These are phyloP conservation scores for Suhomyces ambrosiae DNA, from an alignment of 1,139 yeast species.

Conservation along the genomic window DNA sequence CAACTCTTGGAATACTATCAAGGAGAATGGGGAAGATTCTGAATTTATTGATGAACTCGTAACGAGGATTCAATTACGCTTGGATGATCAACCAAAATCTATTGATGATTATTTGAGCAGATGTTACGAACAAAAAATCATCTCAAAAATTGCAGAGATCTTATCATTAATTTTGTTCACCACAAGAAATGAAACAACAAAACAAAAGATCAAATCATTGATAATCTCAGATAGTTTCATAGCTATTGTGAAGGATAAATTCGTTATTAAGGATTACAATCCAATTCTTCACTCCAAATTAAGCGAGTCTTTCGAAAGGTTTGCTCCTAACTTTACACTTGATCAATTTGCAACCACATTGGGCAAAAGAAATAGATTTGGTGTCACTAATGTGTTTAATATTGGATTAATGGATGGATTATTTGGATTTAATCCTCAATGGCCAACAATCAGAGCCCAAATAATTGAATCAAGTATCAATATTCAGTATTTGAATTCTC, in stretches of 20 bases:
- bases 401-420: constrained; percentile 63
- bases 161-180: constrained; percentile 74
- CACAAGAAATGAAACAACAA: constrained; percentile 44
- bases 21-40: constrained; percentile 46
- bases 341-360: constrained; percentile 57
- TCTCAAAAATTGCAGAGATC: constrained; percentile 72
- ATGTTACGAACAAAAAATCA: constrained; percentile 58
- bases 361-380: constrained; percentile 51
- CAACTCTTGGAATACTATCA: constrained; percentile 68
- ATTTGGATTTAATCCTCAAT: constrained; percentile 47
- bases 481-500: constrained; percentile 66
- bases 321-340: constrained; percentile 52
- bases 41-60: constrained; percentile 56
- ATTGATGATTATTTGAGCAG: constrained; percentile 37
- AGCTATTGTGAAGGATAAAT: constrained; percentile 32
- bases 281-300: constrained; percentile 49
- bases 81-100: constrained; percentile 23
- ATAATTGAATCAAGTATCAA: constrained; percentile 64
- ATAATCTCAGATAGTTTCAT: constrained; percentile 42
- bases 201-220: constrained; percentile 45
- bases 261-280: constrained; percentile 30
- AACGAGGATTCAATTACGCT: constrained; percentile 33
- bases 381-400: constrained; percentile 59
- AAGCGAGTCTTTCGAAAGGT: constrained; percentile 44
- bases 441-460: constrained; percentile 55